Evolutionary conservation across 176 grass and related monocot genomes (phyloP).

Genomic region (barley (Hordeum vulgare)): DNA sequence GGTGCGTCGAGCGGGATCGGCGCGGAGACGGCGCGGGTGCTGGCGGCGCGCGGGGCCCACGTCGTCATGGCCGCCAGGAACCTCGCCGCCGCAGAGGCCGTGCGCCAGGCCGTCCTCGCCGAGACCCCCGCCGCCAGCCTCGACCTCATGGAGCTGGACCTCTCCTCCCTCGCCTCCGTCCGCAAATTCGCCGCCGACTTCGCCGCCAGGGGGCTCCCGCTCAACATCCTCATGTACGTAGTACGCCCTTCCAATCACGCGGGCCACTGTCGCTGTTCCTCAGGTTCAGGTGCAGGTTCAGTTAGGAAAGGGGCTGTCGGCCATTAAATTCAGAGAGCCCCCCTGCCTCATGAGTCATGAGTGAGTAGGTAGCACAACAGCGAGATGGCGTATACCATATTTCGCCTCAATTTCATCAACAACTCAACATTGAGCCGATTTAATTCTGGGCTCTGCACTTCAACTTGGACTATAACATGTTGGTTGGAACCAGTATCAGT

Average conservation of each 20-base stretch:
- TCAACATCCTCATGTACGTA: slow-evolving; percentile 72
- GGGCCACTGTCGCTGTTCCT: background rate
- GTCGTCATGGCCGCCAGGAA: slow-evolving; percentile 78
- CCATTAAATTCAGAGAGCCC: too few species aligned
- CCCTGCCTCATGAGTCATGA: too few species aligned
- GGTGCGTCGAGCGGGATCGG: slow-evolving; percentile 91
- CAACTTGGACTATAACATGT: too few species aligned
- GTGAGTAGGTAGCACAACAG: too few species aligned
- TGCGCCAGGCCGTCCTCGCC: slow-evolving; percentile 42
- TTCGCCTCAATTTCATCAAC: too few species aligned
- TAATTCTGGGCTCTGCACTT: too few species aligned
- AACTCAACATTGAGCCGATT: too few species aligned
- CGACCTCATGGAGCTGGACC: slow-evolving; percentile 82
- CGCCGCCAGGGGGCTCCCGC: slow-evolving; percentile 38
- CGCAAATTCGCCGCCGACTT: slow-evolving; percentile 63
- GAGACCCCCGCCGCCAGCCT: slow-evolving; percentile 40
- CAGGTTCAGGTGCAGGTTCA: background rate
- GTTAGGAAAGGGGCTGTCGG: background rate
- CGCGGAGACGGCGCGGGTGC: slow-evolving; percentile 60
- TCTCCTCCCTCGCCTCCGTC: slow-evolving; percentile 70
- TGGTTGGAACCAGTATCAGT: too few species aligned
- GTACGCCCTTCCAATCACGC: background rate
- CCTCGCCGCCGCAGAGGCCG: slow-evolving; percentile 26
- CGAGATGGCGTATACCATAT: too few species aligned
- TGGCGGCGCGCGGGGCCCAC: slow-evolving; percentile 66